A percentile compares a stretch with the other conserved stretches of the same genome.
Evolutionary conservation across 208 protist species (phyloP).

Genomic region (Acanthamoeba healyi): DNA sequence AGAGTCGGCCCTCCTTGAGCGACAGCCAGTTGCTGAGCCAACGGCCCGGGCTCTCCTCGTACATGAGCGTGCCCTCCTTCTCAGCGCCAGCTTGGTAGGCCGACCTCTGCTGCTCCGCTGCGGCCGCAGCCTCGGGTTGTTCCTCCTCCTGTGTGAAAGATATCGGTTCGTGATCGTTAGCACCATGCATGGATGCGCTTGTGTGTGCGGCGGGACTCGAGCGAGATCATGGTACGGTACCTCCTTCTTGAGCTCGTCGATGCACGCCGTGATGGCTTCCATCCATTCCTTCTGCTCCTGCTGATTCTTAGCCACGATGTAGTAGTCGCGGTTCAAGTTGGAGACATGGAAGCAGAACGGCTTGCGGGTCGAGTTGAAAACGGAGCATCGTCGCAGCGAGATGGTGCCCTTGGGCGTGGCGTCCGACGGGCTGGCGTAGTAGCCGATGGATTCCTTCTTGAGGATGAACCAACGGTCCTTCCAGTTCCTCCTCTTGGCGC

Average conservation of each 20-base stretch:
- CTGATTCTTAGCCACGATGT: constrained; percentile 20
- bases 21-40: constrained; percentile 48
- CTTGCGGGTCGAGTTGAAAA: constrained; percentile 20
- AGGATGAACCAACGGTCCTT: constrained; percentile 68
- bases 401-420: constrained; percentile 27
- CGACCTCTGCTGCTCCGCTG: not conserved
- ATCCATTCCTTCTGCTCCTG: constrained; percentile 69
- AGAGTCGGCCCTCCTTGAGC: constrained; percentile 43
- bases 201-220: not conserved
- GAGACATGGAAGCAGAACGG: constrained; percentile 50
- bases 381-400: not conserved
- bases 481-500: constrained; percentile 40
- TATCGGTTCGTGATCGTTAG: too few relatives aligned
- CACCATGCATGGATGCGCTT: too few relatives aligned
- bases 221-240: not conserved
- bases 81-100: constrained; percentile 19
- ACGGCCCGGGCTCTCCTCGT: constrained; percentile 34
- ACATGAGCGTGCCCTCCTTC: constrained; percentile 32
- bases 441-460: constrained; percentile 33
- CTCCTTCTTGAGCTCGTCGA: constrained; percentile 56
- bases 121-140: not conserved
- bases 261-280: constrained; percentile 44
- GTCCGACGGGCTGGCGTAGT: constrained; percentile 50
- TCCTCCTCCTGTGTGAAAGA: not conserved
- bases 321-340: constrained; percentile 41